A percentile compares a stretch with the other conserved stretches of the same genome.
phyloP scores from a whole-genome alignment of 163 green algal genomes.

The Prototheca cutis region DNA sequence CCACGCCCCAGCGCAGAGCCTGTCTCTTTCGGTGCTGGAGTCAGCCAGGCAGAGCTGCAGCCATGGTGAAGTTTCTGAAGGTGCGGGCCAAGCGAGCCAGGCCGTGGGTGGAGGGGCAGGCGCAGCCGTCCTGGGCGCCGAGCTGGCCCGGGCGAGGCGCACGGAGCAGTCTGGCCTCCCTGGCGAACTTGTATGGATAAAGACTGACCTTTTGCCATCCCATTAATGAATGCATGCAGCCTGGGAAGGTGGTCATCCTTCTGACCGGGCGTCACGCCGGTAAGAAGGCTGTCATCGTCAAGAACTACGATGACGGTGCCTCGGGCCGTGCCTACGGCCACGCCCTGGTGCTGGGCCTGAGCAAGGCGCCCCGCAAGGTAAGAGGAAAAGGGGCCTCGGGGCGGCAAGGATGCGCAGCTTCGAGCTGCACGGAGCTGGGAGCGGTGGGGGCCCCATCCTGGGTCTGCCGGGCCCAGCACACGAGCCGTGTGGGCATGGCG shows the following conservation, averaged over 20 bases:
- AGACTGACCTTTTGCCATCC: not conserved
- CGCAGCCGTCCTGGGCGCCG: no score
- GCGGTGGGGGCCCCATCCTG: no score
- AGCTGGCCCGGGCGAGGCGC: no score
- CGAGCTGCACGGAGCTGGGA: no score
- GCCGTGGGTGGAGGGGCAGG: no score
- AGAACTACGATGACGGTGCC: conserved; percentile 93
- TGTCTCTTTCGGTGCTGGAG: conserved; percentile 2
- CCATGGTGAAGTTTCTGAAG: conserved; percentile 89
- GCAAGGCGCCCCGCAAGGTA: conserved; percentile 94
- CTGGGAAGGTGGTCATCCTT: conserved; percentile 85
- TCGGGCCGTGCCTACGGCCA: conserved; percentile 82
- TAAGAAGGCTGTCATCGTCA: conserved; percentile 99
- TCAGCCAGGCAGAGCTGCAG: conserved; percentile 6
- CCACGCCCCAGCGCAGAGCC: not conserved
- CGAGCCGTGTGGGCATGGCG: no score
- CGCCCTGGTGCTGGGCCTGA: conserved; percentile 81
- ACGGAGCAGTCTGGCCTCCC: no score
- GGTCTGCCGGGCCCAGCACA: not conserved
- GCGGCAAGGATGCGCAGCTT: no score
- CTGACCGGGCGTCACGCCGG: conserved; percentile 90
- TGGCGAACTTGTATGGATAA: not conserved
- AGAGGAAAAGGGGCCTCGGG: not conserved
- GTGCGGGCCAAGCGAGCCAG: conserved; percentile 15
- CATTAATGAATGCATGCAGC: conserved; percentile 10